phyloP scores from a whole-genome alignment of 306 rosid species.

The Rosa lucieae region DNA sequence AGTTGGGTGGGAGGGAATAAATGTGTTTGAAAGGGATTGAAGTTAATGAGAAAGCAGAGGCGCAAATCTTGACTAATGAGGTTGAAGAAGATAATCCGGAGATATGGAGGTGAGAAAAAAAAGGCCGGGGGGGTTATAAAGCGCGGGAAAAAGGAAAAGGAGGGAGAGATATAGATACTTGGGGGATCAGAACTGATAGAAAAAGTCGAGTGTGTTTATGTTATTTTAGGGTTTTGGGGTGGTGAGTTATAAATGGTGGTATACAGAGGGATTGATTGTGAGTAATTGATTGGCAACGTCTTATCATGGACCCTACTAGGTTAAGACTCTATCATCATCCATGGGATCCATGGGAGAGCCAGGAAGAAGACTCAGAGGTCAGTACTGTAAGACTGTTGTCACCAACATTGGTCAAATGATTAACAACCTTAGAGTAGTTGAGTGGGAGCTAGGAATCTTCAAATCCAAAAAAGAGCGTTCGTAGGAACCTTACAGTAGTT shows the following conservation, averaged over 20 bases:
- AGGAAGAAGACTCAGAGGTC: constrained; percentile 3
- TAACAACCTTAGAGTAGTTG: constrained; percentile 3
- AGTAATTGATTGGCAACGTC: constrained; percentile 25
- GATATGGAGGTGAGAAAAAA: constrained; percentile 5
- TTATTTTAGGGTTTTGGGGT: background rate
- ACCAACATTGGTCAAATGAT: constrained; percentile 1
- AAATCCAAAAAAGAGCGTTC: too few species aligned
- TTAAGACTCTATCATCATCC: constrained; percentile 1
- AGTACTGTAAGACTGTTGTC: background rate
- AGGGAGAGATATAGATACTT: constrained; percentile 20
- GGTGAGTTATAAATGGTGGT: constrained; percentile 15
- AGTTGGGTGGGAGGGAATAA: constrained; percentile 13
- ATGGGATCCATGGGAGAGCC: constrained; percentile 5
- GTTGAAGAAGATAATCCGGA: background rate
- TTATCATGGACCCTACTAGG: constrained; percentile 26
- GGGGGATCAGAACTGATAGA: constrained; percentile 9
- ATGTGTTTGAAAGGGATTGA: constrained; percentile 32
- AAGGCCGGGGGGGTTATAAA: constrained; percentile 10
- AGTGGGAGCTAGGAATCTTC: background rate
- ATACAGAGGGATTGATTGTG: constrained; percentile 25
- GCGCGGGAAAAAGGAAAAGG: constrained; percentile 34
- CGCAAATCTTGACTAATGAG: constrained; percentile 53
- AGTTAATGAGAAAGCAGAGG: constrained; percentile 41
- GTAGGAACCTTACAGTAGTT: background rate
- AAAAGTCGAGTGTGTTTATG: background rate